Base-by-base conservation (phyloP, 2,329 filamentous ascomycete species). In the Magnaporthales sp. region DNA sequence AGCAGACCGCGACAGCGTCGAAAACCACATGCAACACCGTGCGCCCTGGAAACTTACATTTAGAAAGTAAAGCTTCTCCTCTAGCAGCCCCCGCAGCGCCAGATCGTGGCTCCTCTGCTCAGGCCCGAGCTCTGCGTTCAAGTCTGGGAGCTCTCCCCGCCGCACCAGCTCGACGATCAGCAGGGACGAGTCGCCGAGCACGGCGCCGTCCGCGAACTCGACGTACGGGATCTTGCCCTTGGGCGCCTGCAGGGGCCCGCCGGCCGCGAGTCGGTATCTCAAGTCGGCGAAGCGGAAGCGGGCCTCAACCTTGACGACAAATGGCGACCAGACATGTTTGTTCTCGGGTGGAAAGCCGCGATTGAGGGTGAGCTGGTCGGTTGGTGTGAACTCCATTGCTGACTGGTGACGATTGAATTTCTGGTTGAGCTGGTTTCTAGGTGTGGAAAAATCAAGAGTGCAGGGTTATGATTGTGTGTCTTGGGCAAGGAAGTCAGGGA, bases 171-270 rank as follows among this genome's bases (percentile, higher is more conserved):
- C 68, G 46, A 79, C 76, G 64, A 79, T 78, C 69, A 89, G 89
- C n/a, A 89, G 76, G 0, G 79, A 76, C 0, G 85, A 84, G 74
- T 89, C 86, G 22, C 77, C 76, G 0, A 88, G 66, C 5, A 58
- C 67, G 22, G 61, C 67, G 26, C 62, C 62, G 0, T 65, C 61
- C 22, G 70, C 65, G 46, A 80, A 67, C 31, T 79, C 75, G 26
- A 88, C 66, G 70, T 89, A 89, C 0, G 86, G 86, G 10, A 89
- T 82, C 74, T 89, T 89, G 56, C 85, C 84, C 64, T 77, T 80
- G 0, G 87, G 86, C 0, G 78, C 82, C 0, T 75, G 73, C 56
- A 69, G 71, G 0, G 79, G 73, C 0, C 82, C 83, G 1, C 86
- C 86, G 3, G 69, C 68, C 2, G 76, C 80, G 4, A 75, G 71